Percentiles rank a stretch among this genome's conserved stretches.
phyloP scores from a whole-genome alignment of 208 protist genomes.

The Acanthamoeba quina region DNA sequence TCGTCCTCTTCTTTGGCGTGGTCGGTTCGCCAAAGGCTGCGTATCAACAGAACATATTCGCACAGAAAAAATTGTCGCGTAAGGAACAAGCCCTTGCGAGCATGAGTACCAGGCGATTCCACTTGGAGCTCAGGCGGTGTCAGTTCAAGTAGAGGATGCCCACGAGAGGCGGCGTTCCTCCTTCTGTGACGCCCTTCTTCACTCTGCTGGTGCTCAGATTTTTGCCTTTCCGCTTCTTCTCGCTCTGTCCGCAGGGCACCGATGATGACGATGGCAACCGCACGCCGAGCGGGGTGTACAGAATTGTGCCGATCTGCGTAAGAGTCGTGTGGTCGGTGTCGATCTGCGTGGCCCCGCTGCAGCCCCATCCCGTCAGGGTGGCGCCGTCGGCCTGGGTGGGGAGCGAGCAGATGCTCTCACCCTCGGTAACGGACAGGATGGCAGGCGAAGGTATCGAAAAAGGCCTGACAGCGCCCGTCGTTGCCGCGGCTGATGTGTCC shows the following conservation, averaged over 20 bases:
- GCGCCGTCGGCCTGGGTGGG: neutral
- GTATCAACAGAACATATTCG: too few species aligned
- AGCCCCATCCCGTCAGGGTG: neutral
- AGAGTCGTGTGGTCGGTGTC: neutral
- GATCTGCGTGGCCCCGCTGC: neutral
- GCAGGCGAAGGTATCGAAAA: neutral
- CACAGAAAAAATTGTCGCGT: too few species aligned
- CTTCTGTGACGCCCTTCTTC: neutral
- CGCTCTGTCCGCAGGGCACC: neutral
- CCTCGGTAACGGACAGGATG: neutral
- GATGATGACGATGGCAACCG: neutral
- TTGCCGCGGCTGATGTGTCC: too few species aligned
- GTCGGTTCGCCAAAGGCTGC: too few species aligned
- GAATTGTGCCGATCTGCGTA: constrained; percentile 11
- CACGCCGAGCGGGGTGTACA: neutral
- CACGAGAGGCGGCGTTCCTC: neutral
- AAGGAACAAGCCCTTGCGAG: too few species aligned
- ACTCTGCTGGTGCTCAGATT: neutral
- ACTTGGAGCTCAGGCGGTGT: constrained; percentile 7
- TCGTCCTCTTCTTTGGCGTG: too few species aligned
- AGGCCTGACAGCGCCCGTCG: too few species aligned
- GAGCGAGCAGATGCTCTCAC: neutral
- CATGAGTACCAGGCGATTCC: constrained; percentile 7
- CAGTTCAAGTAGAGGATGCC: neutral
- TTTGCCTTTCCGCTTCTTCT: neutral